Conservation (phyloP, 164 flowering plant genomes). For the Vitis rupestris region DNA sequence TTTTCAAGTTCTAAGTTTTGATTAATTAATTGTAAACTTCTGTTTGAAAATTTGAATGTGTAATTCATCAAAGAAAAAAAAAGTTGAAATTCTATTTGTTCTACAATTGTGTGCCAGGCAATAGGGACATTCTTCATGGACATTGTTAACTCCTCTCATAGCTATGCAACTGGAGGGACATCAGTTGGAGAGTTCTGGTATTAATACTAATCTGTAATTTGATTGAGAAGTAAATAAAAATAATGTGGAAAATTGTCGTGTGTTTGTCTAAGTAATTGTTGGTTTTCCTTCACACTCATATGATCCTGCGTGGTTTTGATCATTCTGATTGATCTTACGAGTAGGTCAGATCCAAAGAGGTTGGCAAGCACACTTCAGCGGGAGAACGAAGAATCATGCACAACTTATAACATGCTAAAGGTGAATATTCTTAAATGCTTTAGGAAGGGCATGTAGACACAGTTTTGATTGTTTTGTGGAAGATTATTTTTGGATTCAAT, state of each 20-base stretch:
- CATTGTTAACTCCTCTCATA: conserved; percentile 59
- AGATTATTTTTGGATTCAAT: too few species aligned
- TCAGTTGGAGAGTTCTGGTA: conserved; percentile 66
- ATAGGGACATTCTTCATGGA: conserved; percentile 64
- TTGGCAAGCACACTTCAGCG: conserved; percentile 57
- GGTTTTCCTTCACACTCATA: neutral
- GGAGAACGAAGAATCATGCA: conserved; percentile 92
- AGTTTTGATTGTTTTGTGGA: too few species aligned
- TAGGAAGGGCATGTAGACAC: neutral
- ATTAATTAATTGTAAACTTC: too few species aligned
- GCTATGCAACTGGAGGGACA: conserved; percentile 76
- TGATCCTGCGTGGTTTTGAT: neutral
- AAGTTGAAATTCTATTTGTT: neutral
- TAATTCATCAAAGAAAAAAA: too few species aligned
- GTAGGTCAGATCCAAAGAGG: conserved; percentile 80
- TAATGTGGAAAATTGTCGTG: too few species aligned
- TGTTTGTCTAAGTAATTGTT: too few species aligned
- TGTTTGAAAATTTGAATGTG: too few species aligned
- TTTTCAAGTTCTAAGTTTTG: too few species aligned
- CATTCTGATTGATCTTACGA: neutral
- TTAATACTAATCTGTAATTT: neutral
- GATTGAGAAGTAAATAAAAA: neutral
- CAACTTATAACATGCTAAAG: conserved; percentile 97
- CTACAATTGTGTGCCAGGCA: conserved; percentile 31
- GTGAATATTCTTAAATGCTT: conserved; percentile 19